A percentile compares a stretch with the other conserved stretches of the same genome.
Conservation (phyloP, 2,329 filamentous ascomycete genomes). For the Parasarocladium wereldwijsianum region DNA sequence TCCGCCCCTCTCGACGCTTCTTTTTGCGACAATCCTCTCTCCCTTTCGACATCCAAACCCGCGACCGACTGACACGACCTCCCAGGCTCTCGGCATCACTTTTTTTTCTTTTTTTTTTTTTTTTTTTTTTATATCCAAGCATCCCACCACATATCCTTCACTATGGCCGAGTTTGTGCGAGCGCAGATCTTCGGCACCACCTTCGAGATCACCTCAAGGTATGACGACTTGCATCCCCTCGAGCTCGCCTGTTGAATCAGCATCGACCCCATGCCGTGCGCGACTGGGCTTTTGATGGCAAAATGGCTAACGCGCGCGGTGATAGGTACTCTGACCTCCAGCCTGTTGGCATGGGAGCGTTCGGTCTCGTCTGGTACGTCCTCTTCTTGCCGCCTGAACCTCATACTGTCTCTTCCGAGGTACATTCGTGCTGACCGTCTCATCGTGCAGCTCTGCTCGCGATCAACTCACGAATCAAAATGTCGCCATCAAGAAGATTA, state of each 20-base stretch:
- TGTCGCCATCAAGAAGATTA: conserved; percentile 99
- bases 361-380: conserved; percentile 87
- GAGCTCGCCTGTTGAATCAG: no score
- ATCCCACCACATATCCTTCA: no score
- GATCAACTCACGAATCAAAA: conserved; percentile 95
- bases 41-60: no score
- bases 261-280: neutral
- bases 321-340: conserved; percentile 90
- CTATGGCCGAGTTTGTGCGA: conserved; percentile 97
- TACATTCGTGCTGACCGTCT: conserved; percentile 1
- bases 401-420: neutral
- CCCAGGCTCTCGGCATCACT: no score
- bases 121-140: no score
- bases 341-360: conserved; percentile 97
- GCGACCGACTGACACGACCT: no score
- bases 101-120: conserved; percentile 1
- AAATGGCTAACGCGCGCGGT: neutral
- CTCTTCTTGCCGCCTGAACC: conserved; percentile 1
- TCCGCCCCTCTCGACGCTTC: no score
- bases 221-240: no score
- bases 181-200: conserved; percentile 99
- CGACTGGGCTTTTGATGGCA: neutral
- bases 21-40: no score
- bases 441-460: conserved; percentile 65
- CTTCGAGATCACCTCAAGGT: conserved; percentile 99